phyloP scores from a whole-genome alignment of 2,329 filamentous ascomycete species.

The Fusarium succisae region DNA sequence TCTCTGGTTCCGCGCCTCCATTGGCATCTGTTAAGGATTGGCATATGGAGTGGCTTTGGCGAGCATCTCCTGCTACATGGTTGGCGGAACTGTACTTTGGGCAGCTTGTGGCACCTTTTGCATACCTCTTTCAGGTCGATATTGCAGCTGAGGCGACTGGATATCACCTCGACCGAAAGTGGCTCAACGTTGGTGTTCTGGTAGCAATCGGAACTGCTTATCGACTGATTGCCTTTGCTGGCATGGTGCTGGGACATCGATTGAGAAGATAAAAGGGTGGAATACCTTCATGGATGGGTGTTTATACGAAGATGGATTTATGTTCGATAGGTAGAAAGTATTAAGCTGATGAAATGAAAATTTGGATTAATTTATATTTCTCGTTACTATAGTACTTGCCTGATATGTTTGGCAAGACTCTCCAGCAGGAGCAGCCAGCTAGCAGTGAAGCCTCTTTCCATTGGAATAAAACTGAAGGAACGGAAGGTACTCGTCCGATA shows the following conservation, averaged over 20 bases:
- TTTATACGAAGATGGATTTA: neutral
- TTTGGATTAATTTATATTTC: neutral
- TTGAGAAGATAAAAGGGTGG: conserved; percentile 28
- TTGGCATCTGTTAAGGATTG: conserved; percentile 59
- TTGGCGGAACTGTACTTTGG: conserved; percentile 66
- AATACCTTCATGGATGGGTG: neutral
- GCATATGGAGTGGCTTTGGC: conserved; percentile 66
- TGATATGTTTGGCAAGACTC: neutral
- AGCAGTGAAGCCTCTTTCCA: neutral
- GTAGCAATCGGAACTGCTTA: conserved; percentile 56
- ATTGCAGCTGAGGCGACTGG: conserved; percentile 55
- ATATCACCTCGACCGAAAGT: conserved; percentile 56
- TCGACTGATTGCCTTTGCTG: conserved; percentile 52
- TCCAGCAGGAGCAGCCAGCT: neutral
- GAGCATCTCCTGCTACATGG: conserved; percentile 63
- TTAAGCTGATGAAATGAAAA: neutral
- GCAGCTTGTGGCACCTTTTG: conserved; percentile 58
- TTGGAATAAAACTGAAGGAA: neutral
- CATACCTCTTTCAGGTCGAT: conserved; percentile 61
- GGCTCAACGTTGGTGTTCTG: conserved; percentile 56
- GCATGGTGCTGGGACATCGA: conserved; percentile 35
- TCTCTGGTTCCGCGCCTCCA: conserved; percentile 63
- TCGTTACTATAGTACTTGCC: neutral
- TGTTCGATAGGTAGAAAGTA: neutral
- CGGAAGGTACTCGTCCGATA: neutral